Evolutionary conservation across 2,329 filamentous ascomycete species (phyloP), one percentile per base, ranked within the genome.

Genomic region (Talaromyces albobiverticillius): DNA sequence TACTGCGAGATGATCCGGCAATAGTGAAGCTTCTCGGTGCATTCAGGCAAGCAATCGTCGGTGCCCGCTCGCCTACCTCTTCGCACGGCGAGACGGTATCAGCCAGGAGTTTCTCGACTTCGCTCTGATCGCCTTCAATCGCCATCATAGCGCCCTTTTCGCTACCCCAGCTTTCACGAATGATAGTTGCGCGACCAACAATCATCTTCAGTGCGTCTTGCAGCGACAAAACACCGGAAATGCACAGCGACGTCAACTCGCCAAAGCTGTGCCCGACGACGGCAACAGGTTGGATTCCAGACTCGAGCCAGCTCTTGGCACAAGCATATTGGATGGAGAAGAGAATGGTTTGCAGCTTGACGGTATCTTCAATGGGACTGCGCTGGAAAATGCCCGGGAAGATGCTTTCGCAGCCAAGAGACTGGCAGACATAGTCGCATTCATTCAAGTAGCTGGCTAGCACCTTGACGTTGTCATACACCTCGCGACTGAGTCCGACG

Each of bases 191-290:
- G 18, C 73, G 64, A 0, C 61, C 60, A 0, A 60, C 36, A 23
- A 75, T 58, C 9, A 71, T 53, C 18, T 55, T 63, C 2, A 73
- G 14, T 0, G 62, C 56, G 41, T 74, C 71, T 13, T 56, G 9
- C 0, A 73, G 59, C 0, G 61, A 63, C 3, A 74, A 43, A 0
- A 59, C 55, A 1, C 65, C 64, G 0, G 71, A 64, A 1, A 73
- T 59, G 23, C 66, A 67, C 1, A 74, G 59, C 0, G 68, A 70
- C 0, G 68, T 70, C 1, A 74, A 58, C 46, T 75, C 65, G 2
- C 72, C 72, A 54, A 75, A 67, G 52, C 68, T 71, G 52, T 75
- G 71, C 0, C 73, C 73, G 3, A 76, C 55, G 2, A 76, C 23
- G 1, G 66, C 62, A 4, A 57, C 62, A 5, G 70, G 58, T 22